A percentile compares a stretch with the other conserved stretches of the same genome.
Conservation (phyloP, 2,329 filamentous ascomycete species). For the Amphichorda felina region DNA sequence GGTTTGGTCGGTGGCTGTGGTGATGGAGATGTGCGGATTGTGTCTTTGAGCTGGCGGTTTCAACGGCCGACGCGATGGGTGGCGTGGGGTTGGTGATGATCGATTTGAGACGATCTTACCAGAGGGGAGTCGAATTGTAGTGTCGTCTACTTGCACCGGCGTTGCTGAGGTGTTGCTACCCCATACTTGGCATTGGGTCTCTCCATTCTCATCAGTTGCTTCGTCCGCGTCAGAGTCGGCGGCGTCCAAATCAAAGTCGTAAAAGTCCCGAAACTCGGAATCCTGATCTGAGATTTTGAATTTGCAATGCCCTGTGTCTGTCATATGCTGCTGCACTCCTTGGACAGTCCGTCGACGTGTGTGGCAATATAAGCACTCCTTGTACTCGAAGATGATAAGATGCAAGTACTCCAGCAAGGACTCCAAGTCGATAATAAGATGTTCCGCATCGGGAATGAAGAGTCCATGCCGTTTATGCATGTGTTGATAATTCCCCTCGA, state of each 20-base stretch:
- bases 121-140: neutral
- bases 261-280: neutral
- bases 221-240: neutral
- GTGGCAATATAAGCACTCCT: neutral
- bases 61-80: too few relatives aligned
- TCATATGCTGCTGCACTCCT: neutral
- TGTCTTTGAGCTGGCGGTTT: too few relatives aligned
- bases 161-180: too few relatives aligned
- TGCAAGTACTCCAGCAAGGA: neutral
- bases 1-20: too few relatives aligned
- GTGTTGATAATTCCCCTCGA: too few relatives aligned
- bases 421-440: neutral
- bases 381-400: neutral
- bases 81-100: too few relatives aligned
- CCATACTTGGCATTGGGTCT: too few relatives aligned
- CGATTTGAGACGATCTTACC: neutral
- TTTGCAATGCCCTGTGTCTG: neutral
- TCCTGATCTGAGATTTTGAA: neutral
- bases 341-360: neutral
- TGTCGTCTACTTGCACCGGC: too few relatives aligned
- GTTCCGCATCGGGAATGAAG: neutral
- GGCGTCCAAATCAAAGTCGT: neutral
- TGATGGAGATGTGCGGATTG: too few relatives aligned
- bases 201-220: neutral
- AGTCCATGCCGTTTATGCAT: neutral